Base-by-base conservation (phyloP, 176 grass and related monocot species). In the Eragrostis curvula region DNA sequence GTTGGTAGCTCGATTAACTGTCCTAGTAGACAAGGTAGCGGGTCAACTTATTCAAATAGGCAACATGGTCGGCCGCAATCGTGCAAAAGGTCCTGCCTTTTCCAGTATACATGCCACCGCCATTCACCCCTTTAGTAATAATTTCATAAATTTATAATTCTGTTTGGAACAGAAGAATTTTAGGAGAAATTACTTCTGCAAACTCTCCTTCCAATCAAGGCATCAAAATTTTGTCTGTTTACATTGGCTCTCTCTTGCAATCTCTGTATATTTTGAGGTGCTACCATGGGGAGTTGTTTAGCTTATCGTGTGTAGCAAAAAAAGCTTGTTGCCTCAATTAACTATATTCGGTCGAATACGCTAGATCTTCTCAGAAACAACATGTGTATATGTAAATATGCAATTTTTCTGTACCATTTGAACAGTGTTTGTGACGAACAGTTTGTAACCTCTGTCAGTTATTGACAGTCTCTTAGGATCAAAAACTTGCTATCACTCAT, bases 1-100 rank as follows among this genome's bases (percentile, higher is more conserved):
- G 70, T 87, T 75, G 85, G 70, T 87, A 56, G 43, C 78, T 79
- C 7, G 66, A 42, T 84, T 79, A 74, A 83, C 81, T 84, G 75
- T 84, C 68, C 68, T 44, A 39, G 28, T 67, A 65, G 59, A 9
- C 57, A 83, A 41, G 51, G 55, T 79, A 32, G 20, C 58, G 4
- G 73, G 58, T 59, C 40, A 79, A 58, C 25, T 72, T 45, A 83
- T 72, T 78, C 58, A 73, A 65, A 71, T 46, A 21, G 27, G 43
- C 47, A n/a, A 25, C 46, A 58, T 56, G 5, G 18, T 62, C 39
- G 17, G 63, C 47, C 44, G 14, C 29, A 79, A 47, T 52, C 0
- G 20, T 10, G 15, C 57, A 5, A 75, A 36, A 87, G 43, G 17
- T 68, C 36, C 11, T 12, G 13, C 36, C 55, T 61, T 56, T 80